phyloP scores from a whole-genome alignment of 306 rosid genomes.

The Corylus americana region DNA sequence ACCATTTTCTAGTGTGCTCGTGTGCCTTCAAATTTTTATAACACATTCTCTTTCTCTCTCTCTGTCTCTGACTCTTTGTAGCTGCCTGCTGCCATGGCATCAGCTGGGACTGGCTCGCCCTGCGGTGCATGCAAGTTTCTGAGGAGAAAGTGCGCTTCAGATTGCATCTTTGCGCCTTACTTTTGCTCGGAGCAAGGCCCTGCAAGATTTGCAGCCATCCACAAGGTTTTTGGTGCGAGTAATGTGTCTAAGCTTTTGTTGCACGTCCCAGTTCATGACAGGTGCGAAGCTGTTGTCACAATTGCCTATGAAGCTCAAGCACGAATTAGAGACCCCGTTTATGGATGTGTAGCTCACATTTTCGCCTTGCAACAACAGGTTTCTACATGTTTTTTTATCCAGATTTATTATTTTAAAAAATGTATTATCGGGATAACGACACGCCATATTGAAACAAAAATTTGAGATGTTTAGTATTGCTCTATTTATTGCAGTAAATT shows the following conservation, averaged over 20 bases:
- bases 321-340: slow-evolving; percentile 87
- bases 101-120: slow-evolving; percentile 68
- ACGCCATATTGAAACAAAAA: too few relatives aligned
- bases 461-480: too few relatives aligned
- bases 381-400: neutral
- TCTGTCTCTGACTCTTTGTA: neutral
- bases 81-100: slow-evolving; percentile 36
- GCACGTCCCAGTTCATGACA: slow-evolving; percentile 81
- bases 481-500: too few relatives aligned
- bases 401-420: too few relatives aligned
- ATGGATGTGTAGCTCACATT: slow-evolving; percentile 96
- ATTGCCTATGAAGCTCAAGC: slow-evolving; percentile 98
- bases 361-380: slow-evolving; percentile 97
- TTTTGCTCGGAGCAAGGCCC: slow-evolving; percentile 89
- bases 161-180: slow-evolving; percentile 91
- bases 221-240: slow-evolving; percentile 95
- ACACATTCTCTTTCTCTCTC: slow-evolving; percentile 2
- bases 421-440: too few relatives aligned
- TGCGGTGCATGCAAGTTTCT: slow-evolving; percentile 99
- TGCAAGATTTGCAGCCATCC: slow-evolving; percentile 91
- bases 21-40: slow-evolving; percentile 52
- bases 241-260: slow-evolving; percentile 79
- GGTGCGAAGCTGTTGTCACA: slow-evolving; percentile 91
- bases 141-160: slow-evolving; percentile 78
- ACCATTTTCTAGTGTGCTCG: slow-evolving; percentile 78